Conservation (phyloP, 257 asterid genomes). For the Buddleja alternifolia region DNA sequence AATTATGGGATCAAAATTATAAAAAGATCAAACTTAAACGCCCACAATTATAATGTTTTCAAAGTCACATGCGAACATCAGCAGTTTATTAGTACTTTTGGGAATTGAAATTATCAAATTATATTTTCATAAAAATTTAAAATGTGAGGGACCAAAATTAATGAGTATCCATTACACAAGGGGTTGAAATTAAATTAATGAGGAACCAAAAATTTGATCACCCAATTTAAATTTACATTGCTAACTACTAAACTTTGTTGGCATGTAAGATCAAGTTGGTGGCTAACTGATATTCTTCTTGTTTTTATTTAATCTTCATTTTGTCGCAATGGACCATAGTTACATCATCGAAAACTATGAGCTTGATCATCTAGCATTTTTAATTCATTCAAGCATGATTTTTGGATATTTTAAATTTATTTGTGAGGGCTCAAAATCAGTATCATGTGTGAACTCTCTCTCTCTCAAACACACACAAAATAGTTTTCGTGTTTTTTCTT, state of each 20-base stretch:
- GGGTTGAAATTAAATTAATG: no score
- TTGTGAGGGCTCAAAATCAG: slow-evolving; percentile 17
- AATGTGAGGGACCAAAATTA: no score
- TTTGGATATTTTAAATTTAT: slow-evolving; percentile 14
- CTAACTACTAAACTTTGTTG: neutral
- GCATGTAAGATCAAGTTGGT: slow-evolving; percentile 30
- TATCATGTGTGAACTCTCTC: neutral
- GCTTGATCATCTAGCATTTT: slow-evolving; percentile 9
- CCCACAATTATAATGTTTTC: no score
- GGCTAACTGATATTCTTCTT: slow-evolving; percentile 23
- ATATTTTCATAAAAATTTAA: no score
- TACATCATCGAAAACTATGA: slow-evolving; percentile 30
- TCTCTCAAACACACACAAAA: neutral
- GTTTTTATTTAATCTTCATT: slow-evolving; percentile 29
- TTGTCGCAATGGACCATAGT: slow-evolving; percentile 21
- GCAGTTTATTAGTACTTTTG: no score
- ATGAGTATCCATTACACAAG: no score
- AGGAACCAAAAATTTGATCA: no score
- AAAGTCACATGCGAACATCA: no score
- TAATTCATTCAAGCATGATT: slow-evolving; percentile 6
- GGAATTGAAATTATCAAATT: neutral
- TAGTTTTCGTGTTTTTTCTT: neutral
- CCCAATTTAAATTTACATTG: no score
- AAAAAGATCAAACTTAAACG: no score
- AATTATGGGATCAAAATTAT: no score